Percentiles rank a stretch among this genome's conserved stretches.
phyloP scores from a whole-genome alignment of 805 yeast species.

The Spathaspora girioi region DNA sequence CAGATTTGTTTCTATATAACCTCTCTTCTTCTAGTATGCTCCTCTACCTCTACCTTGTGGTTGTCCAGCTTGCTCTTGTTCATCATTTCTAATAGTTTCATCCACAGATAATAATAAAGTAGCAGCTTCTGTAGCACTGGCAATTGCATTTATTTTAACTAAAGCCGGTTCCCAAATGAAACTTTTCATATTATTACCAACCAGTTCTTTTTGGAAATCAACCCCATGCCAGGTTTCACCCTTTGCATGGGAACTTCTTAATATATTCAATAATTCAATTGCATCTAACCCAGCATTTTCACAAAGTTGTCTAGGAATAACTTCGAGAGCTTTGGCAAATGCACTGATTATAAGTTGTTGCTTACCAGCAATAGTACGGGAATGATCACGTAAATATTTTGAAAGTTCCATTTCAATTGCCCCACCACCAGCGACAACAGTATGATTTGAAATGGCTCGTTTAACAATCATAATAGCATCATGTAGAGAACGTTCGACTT shows the following conservation, averaged over 20 bases:
- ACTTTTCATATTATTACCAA: conserved; percentile 77
- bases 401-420: conserved; percentile 98
- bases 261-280: conserved; percentile 84
- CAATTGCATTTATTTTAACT: conserved; percentile 89
- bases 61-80: conserved; percentile 41
- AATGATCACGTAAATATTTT: conserved; percentile 78
- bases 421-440: conserved; percentile 97
- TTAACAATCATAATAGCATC: conserved; percentile 99
- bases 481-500: conserved; percentile 94
- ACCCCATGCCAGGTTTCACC: conserved; percentile 92
- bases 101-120: conserved; percentile 90
- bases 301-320: conserved; percentile 95
- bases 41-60: conserved; percentile 66
- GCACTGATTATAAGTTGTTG: conserved; percentile 92
- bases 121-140: conserved; percentile 96
- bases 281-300: conserved; percentile 99
- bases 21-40: conserved; percentile 38
- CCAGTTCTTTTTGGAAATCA: conserved; percentile 79
- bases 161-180: conserved; percentile 98
- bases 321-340: conserved; percentile 90
- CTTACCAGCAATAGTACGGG: conserved; percentile 89
- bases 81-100: conserved; percentile 81
- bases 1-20: not conserved
- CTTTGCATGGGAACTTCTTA: conserved; percentile 91
- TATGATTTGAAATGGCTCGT: conserved; percentile 82